phyloP scores from a whole-genome alignment of 2,329 filamentous ascomycete genomes.

The Alternaria sp. region DNA sequence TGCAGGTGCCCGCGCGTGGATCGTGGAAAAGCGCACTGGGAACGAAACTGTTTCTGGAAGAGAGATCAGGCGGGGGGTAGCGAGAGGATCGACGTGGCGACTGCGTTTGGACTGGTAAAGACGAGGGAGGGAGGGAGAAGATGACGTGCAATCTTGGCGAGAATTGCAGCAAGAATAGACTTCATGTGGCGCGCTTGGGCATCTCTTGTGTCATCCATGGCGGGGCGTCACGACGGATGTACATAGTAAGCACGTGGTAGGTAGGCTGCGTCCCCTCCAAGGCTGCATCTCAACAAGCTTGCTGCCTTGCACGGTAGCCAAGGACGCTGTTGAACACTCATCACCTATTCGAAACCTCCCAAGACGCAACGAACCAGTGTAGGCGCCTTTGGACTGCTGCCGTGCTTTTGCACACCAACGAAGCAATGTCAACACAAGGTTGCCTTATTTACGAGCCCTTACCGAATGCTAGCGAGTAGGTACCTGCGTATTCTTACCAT shows the following conservation, averaged over 20 bases:
- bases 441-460: background rate
- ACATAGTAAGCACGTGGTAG: background rate
- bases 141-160: no score
- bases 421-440: background rate
- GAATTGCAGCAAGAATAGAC: no score
- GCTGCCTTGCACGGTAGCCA: background rate
- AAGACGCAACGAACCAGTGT: no score
- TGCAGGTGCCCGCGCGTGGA: constrained; percentile 2
- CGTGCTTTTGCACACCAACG: background rate
- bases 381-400: no score
- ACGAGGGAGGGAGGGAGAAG: no score
- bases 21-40: background rate
- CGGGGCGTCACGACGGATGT: background rate
- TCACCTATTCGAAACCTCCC: no score
- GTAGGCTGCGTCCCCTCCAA: background rate
- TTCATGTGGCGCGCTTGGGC: background rate
- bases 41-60: background rate
- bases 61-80: background rate
- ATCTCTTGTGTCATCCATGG: background rate
- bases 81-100: background rate
- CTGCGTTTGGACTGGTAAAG: no score
- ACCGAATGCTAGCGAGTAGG: background rate
- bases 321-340: no score
- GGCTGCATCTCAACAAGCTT: background rate
- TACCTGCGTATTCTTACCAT: background rate